Evolutionary conservation across 331 rosid genomes (phyloP).

Genomic region (Cucumis variabilis): DNA sequence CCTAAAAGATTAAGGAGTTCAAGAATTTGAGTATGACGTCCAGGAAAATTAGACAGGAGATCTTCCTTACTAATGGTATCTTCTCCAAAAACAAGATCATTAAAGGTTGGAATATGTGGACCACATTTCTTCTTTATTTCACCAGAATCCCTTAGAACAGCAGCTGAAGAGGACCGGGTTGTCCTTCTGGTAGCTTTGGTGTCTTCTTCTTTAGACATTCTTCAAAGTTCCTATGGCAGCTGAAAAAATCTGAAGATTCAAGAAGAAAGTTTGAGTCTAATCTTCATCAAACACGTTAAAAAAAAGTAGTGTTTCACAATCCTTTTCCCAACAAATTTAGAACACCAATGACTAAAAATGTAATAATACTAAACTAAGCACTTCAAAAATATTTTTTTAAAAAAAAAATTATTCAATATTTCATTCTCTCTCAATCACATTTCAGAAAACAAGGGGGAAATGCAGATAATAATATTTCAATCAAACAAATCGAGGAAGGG

Average conservation of each 20-base stretch:
- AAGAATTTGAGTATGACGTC: conserved; percentile 65
- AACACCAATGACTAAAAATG: neutral
- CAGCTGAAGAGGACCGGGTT: conserved; percentile 62
- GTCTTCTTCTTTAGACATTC: conserved; percentile 65
- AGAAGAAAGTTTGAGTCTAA: neutral
- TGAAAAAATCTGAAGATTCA: neutral
- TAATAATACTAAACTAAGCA: neutral
- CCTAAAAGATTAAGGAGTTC: conserved; percentile 75
- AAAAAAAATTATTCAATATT: neutral
- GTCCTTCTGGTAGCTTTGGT: conserved; percentile 61
- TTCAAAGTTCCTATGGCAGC: conserved; percentile 19
- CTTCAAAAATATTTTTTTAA: neutral
- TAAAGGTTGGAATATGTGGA: conserved; percentile 46
- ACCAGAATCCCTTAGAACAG: conserved; percentile 43
- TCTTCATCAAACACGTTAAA: neutral
- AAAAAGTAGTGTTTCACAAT: neutral
- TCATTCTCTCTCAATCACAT: neutral
- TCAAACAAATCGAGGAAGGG: neutral
- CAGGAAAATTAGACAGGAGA: conserved; percentile 65
- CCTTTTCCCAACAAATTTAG: neutral
- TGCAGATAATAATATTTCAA: neutral
- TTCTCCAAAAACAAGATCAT: conserved; percentile 80
- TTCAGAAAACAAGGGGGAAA: neutral
- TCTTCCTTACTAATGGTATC: conserved; percentile 64
- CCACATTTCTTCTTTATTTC: conserved; percentile 47